Evolutionary conservation across 2,329 filamentous ascomycete species (phyloP).

Genomic region (Fusarium cicatricum): DNA sequence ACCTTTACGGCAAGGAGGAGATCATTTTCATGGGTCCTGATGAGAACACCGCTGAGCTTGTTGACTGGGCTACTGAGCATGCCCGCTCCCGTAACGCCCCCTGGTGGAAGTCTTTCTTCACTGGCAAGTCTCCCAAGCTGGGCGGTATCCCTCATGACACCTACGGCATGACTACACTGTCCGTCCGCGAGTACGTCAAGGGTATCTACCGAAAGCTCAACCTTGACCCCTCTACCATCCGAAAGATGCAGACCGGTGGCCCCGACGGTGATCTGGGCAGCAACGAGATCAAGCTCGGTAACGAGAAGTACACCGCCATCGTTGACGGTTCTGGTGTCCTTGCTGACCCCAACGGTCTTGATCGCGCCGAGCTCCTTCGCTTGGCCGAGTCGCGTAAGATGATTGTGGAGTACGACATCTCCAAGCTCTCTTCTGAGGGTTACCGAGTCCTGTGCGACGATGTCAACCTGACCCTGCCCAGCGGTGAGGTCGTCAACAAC

Average conservation of each 20-base stretch:
- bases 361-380: slow-evolving; percentile 82
- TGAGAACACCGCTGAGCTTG: slow-evolving; percentile 96
- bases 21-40: slow-evolving; percentile 99
- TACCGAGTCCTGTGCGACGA: slow-evolving; percentile 95
- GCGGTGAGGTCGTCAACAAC: slow-evolving; percentile 85
- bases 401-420: slow-evolving; percentile 85
- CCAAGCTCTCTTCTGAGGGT: slow-evolving; percentile 86
- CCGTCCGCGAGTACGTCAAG: slow-evolving; percentile 93
- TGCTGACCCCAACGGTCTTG: slow-evolving; percentile 88
- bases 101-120: slow-evolving; percentile 99
- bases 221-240: slow-evolving; percentile 83
- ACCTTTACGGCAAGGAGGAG: slow-evolving; percentile 92
- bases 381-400: slow-evolving; percentile 88
- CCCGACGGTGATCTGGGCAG: slow-evolving; percentile 96
- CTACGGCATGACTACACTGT: slow-evolving; percentile 98
- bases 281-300: slow-evolving; percentile 95
- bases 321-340: slow-evolving; percentile 97
- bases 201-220: slow-evolving; percentile 97
- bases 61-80: slow-evolving; percentile 99
- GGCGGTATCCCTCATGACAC: slow-evolving; percentile 95
- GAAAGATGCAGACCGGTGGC: slow-evolving; percentile 97
- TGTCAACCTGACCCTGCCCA: slow-evolving; percentile 85
- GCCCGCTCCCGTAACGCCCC: slow-evolving; percentile 86
- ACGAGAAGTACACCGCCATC: slow-evolving; percentile 94
- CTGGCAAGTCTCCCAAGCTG: slow-evolving; percentile 94